Base-by-base conservation (phyloP, 768 basidiomycete genomes). In the Daedalea quercina region DNA sequence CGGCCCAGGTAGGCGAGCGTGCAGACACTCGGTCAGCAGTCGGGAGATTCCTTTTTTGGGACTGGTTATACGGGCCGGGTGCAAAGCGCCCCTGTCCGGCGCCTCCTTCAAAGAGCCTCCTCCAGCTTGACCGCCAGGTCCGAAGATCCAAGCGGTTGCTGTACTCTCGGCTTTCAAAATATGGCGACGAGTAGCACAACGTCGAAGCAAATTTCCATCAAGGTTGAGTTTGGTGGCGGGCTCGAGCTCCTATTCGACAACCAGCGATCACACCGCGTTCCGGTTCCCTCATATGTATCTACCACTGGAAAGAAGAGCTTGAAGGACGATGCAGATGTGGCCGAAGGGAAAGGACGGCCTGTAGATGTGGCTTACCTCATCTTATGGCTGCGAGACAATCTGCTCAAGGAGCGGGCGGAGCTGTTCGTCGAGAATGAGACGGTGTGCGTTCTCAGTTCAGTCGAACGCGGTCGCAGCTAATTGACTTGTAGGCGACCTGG, bases 361-460 rank as follows among this genome's bases (percentile, higher is more conserved):
- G 71, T 78, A 8, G 83, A 91, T 62, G 70, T 98, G 57, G 70
- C 79, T 2, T 90, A 84, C 64, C 76, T 99, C 42, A 85, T 98
- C 22, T 76, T 79, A 54, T 82, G 89, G 69, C 76, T 99, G 56
- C 78, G 83, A 50, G 78, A 85, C 53, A 80, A 85, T 60, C 67
- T 94, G 54, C 75, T 99, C 60, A 86, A 80, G 60, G 93, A 94
- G 63, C 74, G 96, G 17, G 80, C 79, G 22, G 94, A 96, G 64
- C 72, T 99, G 55, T 99, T 99, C 67, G 76, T 90, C 50, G 94
- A 97, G 51, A 82, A 83, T 9, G 81, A 78, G 19, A 92, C 86
- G 24, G 88, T 97, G 94, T 96, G 68, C 63, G 85, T 75, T 40
- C 37, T 31, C 28, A 11, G 11, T 11, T 31, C 6, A 31, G 11